Evolutionary conservation across 768 basidiomycete species (phyloP), one percentile per base, ranked within the genome.

Genomic region (Sarcodon aspratus): DNA sequence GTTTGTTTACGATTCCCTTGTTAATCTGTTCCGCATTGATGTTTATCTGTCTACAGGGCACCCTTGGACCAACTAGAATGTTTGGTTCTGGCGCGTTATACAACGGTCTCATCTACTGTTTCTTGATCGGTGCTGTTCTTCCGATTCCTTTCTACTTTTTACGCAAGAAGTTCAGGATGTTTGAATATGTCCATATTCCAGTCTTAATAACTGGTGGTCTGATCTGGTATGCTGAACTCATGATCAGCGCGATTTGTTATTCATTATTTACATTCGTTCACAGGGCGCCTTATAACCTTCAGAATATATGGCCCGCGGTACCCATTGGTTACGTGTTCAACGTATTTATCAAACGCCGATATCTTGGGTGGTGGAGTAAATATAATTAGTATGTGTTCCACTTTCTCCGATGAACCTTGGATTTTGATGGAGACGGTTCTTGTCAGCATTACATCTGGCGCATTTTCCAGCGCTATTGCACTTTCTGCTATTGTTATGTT

Each of bases 121-220:
- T 92, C 76, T 69, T 81, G 50, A 63, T 89, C 52, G 90, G 91
- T 46, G 75, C 80, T 15, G 44, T 83, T 48, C 69, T 80, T 2
- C 90, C 91, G 27, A 75, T 93, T 58, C 83, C 86, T 11, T 85
- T 85, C 73, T 92, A 86, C 69, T 69, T 82, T 65, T 82, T 88
- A 52, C 79, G 85, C 47, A 89, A 72, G 68, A 89, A 89, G 11
- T 74, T 82, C 38, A 88, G 84, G 31, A 73, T 78, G 69, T 87
- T 80, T 78, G 73, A 84, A 44, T 90, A 89, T 61, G 69, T 96
- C 69, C 93, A 94, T 69, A 73, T 91, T 33, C 91, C 93, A 9
- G 85, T 95, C n/a, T 72, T 87, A 59, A 80, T 94, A 27, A 69
- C 67, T 61, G 58, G 54, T 31, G 47, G 50, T 3, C 51, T 66